Evolutionary conservation across 495 filamentous ascomycete species (phyloP).

Genomic region (Aspergillus ellipticus): DNA sequence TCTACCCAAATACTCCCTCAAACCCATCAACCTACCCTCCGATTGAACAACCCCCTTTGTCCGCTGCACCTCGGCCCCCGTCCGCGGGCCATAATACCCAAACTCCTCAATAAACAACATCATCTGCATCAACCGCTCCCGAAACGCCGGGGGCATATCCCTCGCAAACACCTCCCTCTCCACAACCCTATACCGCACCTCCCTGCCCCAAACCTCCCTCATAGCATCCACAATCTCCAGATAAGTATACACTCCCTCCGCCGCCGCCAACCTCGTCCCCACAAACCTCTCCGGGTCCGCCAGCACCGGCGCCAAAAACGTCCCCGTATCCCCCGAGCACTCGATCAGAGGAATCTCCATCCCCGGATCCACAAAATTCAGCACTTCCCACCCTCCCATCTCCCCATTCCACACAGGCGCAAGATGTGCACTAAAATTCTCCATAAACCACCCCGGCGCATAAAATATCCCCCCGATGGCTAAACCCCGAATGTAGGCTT

Average conservation of each 20-base stretch:
- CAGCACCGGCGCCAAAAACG: background rate
- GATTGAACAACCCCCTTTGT: background rate
- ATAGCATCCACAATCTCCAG: background rate
- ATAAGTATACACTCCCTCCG: background rate
- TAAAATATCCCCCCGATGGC: background rate
- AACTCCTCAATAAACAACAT: background rate
- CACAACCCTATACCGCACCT: background rate
- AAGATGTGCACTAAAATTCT: background rate
- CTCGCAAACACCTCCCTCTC: background rate
- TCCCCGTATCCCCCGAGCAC: background rate
- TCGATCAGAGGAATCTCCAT: background rate
- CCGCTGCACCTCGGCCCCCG: too few relatives aligned
- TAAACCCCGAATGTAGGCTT: background rate
- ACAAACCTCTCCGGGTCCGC: background rate
- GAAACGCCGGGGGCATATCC: background rate
- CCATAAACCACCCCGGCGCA: background rate
- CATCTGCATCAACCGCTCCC: background rate
- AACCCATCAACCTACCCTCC: background rate
- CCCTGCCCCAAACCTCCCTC: background rate
- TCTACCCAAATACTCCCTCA: background rate
- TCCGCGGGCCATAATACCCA: background rate
- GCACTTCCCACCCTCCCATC: background rate
- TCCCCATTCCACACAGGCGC: too few relatives aligned
- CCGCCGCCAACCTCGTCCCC: background rate
- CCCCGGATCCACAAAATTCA: background rate